These are phyloP conservation scores for Agrostemma githago DNA, from an alignment of 148 eudicot species.

Conservation along the genomic window DNA sequence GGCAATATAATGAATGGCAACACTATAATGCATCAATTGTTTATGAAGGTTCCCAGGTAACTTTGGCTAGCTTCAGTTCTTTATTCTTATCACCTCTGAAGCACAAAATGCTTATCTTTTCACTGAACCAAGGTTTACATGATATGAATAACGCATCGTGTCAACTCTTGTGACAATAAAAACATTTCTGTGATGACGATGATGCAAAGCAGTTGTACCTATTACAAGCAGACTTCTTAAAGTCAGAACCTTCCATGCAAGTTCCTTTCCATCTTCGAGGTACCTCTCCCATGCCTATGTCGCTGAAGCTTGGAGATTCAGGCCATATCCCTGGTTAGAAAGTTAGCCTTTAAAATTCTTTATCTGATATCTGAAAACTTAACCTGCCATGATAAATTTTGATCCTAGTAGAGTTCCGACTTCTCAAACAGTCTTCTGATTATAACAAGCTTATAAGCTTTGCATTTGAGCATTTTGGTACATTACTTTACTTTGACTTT, in stretches of 20 bases:
- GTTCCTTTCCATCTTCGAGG: constrained; percentile 68
- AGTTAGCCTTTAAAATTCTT: not conserved
- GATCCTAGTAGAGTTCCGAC: not conserved
- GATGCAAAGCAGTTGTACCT: constrained; percentile 28
- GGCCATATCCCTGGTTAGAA: constrained; percentile 57
- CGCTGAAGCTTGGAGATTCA: constrained; percentile 68
- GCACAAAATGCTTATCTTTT: not conserved
- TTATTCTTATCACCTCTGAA: not conserved
- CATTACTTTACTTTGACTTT: too few relatives aligned
- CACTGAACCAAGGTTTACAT: not conserved
- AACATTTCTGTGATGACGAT: not conserved
- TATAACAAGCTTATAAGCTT: not conserved
- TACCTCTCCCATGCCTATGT: constrained; percentile 44
- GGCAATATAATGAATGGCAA: not conserved
- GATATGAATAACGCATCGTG: not conserved
- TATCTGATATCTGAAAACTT: not conserved
- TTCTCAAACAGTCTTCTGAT: not conserved
- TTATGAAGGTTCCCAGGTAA: not conserved
- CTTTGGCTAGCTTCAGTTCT: not conserved
- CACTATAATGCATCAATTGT: not conserved
- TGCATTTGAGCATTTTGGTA: not conserved
- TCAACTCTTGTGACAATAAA: not conserved
- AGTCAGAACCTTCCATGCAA: constrained; percentile 53
- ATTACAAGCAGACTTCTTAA: constrained; percentile 49
- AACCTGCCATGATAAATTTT: not conserved